phyloP scores from a whole-genome alignment of 1,139 yeast genomes.

The Geotrichum candidum region DNA sequence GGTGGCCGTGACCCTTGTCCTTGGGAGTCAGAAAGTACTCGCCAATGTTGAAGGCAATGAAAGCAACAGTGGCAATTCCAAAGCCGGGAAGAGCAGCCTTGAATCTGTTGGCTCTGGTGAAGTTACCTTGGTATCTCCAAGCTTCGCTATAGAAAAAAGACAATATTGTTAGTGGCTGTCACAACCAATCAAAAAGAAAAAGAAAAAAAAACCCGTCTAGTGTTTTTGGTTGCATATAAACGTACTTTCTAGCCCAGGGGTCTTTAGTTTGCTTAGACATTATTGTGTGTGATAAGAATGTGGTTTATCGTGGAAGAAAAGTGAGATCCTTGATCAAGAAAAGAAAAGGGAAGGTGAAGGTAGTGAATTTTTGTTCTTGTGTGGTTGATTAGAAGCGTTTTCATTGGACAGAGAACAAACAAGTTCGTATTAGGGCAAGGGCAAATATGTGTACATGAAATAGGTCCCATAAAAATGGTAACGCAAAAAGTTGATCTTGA shows the following conservation, averaged over 20 bases:
- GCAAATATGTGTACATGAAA: neutral
- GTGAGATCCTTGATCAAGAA: neutral
- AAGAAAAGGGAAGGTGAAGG: neutral
- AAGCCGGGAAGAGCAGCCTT: constrained; percentile 78
- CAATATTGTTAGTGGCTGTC: neutral
- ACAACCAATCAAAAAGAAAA: neutral
- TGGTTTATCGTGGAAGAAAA: neutral
- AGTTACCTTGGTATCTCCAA: constrained; percentile 84
- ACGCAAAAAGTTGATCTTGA: no score
- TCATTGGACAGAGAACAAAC: neutral
- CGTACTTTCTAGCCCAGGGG: constrained; percentile 47
- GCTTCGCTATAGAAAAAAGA: constrained; percentile 56
- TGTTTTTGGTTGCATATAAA: constrained; percentile 4
- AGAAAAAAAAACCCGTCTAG: neutral
- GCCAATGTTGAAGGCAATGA: constrained; percentile 57
- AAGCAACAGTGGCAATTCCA: constrained; percentile 74
- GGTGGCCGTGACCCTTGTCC: constrained; percentile 11
- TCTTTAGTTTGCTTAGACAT: constrained; percentile 35
- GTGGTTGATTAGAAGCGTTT: neutral
- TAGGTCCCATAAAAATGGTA: neutral
- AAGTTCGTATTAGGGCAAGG: neutral
- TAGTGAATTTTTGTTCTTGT: neutral
- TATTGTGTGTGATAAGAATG: constrained; percentile 10
- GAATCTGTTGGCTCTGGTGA: constrained; percentile 64
- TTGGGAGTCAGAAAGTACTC: constrained; percentile 41